Evolutionary conservation across 2,329 filamentous ascomycete genomes (phyloP), one percentile per base, ranked within the genome.

Genomic region (Harringtonia lauricola): DNA sequence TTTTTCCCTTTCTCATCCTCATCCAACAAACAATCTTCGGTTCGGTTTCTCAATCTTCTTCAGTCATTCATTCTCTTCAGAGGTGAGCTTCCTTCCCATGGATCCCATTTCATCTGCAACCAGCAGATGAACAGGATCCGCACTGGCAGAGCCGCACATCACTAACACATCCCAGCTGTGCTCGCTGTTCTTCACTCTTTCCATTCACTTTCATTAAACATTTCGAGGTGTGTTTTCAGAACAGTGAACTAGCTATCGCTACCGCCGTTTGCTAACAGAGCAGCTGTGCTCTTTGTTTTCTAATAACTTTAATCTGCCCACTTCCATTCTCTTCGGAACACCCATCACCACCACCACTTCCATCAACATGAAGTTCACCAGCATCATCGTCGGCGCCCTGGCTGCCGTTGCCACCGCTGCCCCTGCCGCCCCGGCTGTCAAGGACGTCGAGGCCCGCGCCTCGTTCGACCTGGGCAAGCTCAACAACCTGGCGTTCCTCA

Each of bases 321-420:
- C 17, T 51, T 49, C 50, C 57, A 49, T 52, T 53, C 53, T 46
- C 49, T 47, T 52, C 50, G 51, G 55, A 51, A 52, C 42, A 31
- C 34, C 39, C 46, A 42, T 44, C 41, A 44, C 34, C 49, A 45
- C 39, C 48, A 52, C 14, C 14, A 53, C 50, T 44, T 57, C n/a
- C n/a, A n/a, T n/a, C 65, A 71, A 64, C 51, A 74, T 74, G 70
- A 70, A 72, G 65, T 58, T 62, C 59, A 57, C 64, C 41, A 62
- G 61, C 49, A 54, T 73, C 58, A 47, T 74, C 57, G 54, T 63
- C 55, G 59, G 64, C 56, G 59, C 60, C 46, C 60, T 71, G 43
- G 67, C 67, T 51, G 64, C 67, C 49, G 54, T 71, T 48, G 65
- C 59, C 48, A 51, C 56, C 42, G 68, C 68, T 41, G 66, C 66